phyloP scores from a whole-genome alignment of 2,329 filamentous ascomycete genomes.

The Colletotrichum lini region DNA sequence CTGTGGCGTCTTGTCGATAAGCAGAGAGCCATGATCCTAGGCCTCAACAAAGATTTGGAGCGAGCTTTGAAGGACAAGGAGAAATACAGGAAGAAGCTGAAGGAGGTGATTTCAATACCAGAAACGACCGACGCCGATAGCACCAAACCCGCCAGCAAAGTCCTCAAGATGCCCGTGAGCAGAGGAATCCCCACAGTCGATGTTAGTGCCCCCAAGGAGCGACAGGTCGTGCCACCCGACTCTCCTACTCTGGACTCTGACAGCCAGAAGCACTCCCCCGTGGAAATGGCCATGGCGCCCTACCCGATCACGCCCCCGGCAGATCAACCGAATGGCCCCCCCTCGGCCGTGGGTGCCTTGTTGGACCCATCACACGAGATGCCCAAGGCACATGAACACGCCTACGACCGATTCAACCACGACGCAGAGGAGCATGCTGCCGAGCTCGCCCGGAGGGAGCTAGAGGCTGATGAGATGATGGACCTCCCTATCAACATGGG shows the following conservation, averaged over 20 bases:
- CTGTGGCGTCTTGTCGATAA: conserved; percentile 97
- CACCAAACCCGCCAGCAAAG: conserved; percentile 29
- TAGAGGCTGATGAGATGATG: conserved; percentile 57
- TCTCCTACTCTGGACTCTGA: conserved; percentile 67
- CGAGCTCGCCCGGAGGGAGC: conserved; percentile 61
- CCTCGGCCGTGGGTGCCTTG: conserved; percentile 64
- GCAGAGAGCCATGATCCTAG: conserved; percentile 92
- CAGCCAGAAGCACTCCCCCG: conserved; percentile 69
- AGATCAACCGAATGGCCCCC: conserved; percentile 58
- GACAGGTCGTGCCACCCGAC: conserved; percentile 55
- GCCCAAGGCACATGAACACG: conserved; percentile 74
- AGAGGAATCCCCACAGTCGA: conserved; percentile 47
- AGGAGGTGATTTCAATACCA: conserved; percentile 73
- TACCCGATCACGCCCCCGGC: conserved; percentile 77
- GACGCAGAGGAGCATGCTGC: conserved; percentile 66
- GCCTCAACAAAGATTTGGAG: conserved; percentile 94
- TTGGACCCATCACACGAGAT: conserved; percentile 71
- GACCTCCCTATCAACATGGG: conserved; percentile 66
- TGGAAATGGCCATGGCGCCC: conserved; percentile 71
- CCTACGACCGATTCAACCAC: conserved; percentile 69
- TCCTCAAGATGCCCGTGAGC: conserved; percentile 42
- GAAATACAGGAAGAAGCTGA: conserved; percentile 90
- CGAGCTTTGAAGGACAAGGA: conserved; percentile 94
- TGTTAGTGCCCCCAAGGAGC: conserved; percentile 50
- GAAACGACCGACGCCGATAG: conserved; percentile 51